phyloP scores from a whole-genome alignment of 177 flowering plant species.

The Vitis hybrid region DNA sequence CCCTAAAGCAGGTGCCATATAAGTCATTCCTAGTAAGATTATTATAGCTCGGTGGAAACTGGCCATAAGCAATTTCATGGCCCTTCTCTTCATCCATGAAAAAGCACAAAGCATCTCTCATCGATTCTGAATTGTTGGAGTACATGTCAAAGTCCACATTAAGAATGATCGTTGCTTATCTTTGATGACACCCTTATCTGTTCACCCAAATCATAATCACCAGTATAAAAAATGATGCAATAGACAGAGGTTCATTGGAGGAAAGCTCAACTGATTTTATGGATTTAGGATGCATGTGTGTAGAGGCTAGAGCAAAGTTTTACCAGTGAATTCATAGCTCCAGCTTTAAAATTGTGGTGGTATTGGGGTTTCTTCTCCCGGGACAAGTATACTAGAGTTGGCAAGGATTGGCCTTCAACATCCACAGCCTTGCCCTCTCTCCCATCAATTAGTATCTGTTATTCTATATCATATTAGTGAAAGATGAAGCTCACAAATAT shows the following conservation, averaged over 20 bases:
- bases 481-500: too few relatives aligned
- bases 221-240: not conserved
- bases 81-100: constrained; percentile 18
- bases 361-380: constrained; percentile 55
- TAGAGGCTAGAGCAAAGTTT: not conserved
- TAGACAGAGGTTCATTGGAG: not conserved
- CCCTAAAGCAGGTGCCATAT: too few relatives aligned
- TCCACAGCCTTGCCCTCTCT: constrained; percentile 35
- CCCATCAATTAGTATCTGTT: constrained; percentile 52
- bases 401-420: constrained; percentile 39
- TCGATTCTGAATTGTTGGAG: too few relatives aligned
- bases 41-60: constrained; percentile 23
- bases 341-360: constrained; percentile 65
- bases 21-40: too few relatives aligned
- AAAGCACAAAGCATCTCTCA: constrained; percentile 22
- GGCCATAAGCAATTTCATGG: constrained; percentile 32
- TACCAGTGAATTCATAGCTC: constrained; percentile 66
- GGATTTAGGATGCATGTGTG: too few relatives aligned
- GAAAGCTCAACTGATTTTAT: not conserved
- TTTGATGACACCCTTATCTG: constrained; percentile 1
- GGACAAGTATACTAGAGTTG: constrained; percentile 59
- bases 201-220: constrained; percentile 20
- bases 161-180: constrained; percentile 42
- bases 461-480: too few relatives aligned
- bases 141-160: constrained; percentile 49